Percentiles rank a stretch among this genome's conserved stretches.
Evolutionary conservation across 768 basidiomycete genomes (phyloP).

Genomic region (Mycena crocata): DNA sequence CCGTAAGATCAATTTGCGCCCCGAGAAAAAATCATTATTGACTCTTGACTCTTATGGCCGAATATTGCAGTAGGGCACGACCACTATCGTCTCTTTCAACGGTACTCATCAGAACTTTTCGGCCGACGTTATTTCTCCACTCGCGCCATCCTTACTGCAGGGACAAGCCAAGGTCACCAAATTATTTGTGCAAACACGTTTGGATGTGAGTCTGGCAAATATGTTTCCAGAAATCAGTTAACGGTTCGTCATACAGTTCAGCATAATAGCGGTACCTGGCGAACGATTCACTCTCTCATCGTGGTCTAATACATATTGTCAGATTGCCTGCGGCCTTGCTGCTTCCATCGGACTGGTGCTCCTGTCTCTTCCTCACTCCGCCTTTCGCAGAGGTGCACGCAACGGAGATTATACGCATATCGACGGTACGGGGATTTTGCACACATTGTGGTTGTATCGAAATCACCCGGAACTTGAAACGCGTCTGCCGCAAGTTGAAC

Average conservation of each 20-base stretch:
- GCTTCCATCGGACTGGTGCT: constrained; percentile 1
- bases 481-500: background rate
- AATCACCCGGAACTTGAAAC: constrained; percentile 7
- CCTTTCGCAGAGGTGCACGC: background rate
- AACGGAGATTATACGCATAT: background rate
- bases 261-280: constrained; percentile 12
- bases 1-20: too few species aligned
- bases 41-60: background rate
- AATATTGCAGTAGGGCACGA: background rate
- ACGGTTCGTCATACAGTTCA: background rate
- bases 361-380: background rate
- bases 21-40: background rate
- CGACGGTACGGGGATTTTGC: background rate
- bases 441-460: constrained; percentile 15
- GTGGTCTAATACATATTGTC: background rate
- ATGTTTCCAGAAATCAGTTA: background rate
- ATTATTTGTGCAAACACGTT: background rate
- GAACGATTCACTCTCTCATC: background rate
- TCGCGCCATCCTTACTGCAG: background rate
- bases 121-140: background rate
- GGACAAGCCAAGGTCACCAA: background rate
- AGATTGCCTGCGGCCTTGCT: background rate
- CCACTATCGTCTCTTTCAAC: too few species aligned
- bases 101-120: background rate
- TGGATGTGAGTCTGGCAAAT: background rate